phyloP scores from a whole-genome alignment of 2,329 filamentous ascomycete genomes.

The Talaromyces sp. region DNA sequence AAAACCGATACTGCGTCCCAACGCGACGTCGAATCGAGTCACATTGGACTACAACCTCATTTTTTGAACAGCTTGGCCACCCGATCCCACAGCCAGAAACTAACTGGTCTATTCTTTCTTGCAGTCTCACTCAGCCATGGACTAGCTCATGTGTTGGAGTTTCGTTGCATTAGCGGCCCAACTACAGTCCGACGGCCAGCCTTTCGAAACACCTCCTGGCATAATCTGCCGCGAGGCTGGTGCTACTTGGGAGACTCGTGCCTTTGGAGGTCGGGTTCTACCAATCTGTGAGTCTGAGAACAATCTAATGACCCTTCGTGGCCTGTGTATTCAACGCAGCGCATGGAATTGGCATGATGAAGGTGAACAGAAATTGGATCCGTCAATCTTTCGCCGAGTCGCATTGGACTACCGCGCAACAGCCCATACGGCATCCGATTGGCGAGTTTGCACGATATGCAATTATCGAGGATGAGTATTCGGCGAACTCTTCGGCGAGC shows the following conservation, averaged over 20 bases:
- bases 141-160: slow-evolving; percentile 19
- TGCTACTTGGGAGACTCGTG: slow-evolving; percentile 21
- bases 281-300: slow-evolving; percentile 17
- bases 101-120: slow-evolving; percentile 16
- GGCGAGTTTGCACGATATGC: too few species aligned
- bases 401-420: too few species aligned
- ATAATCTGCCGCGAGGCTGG: slow-evolving; percentile 17
- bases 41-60: not conserved
- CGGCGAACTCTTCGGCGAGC: not conserved
- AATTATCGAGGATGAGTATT: too few species aligned
- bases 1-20: not conserved
- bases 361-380: too few species aligned
- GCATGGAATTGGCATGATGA: too few species aligned
- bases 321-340: not conserved
- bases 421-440: too few species aligned
- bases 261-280: slow-evolving; percentile 19
- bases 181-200: slow-evolving; percentile 14
- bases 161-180: slow-evolving; percentile 16
- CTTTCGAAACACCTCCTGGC: slow-evolving; percentile 20
- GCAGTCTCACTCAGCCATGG: slow-evolving; percentile 18
- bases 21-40: not conserved
- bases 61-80: not conserved
- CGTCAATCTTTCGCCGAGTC: too few species aligned
- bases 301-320: slow-evolving; percentile 5
- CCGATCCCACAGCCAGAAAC: slow-evolving; percentile 8